These are phyloP conservation scores for Castanospermum australe DNA, from an alignment of 306 rosid genomes.

Conservation along the genomic window DNA sequence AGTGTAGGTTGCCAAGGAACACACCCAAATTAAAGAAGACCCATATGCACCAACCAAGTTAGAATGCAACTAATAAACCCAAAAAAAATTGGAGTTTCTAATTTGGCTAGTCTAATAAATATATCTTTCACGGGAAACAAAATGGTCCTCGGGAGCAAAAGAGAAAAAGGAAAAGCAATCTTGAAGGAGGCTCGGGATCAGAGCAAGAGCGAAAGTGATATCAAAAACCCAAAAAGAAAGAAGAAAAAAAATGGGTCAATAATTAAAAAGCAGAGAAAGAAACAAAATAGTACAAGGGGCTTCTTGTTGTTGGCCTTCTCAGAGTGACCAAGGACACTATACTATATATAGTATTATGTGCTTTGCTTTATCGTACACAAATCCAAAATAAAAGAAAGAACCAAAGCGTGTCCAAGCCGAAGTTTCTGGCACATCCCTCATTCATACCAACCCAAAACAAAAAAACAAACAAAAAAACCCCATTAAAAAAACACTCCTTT, in stretches of 20 bases:
- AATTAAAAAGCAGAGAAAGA: conserved; percentile 45
- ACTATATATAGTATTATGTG: conserved; percentile 4
- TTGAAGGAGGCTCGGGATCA: conserved; percentile 74
- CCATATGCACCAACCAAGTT: too few species aligned
- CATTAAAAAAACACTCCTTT: neutral
- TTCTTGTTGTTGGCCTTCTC: conserved; percentile 30
- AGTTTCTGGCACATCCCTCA: conserved; percentile 43
- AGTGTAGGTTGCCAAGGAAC: conserved; percentile 3
- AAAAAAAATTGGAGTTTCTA: too few species aligned
- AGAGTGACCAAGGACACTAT: conserved; percentile 37
- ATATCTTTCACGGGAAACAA: conserved; percentile 42
- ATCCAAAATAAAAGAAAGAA: conserved; percentile 35
- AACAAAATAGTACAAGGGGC: conserved; percentile 42
- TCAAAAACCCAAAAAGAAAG: conserved; percentile 26
- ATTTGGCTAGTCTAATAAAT: too few species aligned
- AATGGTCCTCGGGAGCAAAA: conserved; percentile 50
- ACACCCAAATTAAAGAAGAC: too few species aligned
- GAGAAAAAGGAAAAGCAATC: conserved; percentile 46
- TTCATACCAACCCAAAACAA: neutral
- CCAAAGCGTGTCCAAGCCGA: conserved; percentile 33
- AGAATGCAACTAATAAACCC: too few species aligned
- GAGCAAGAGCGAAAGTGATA: conserved; percentile 56
- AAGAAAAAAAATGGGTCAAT: conserved; percentile 17
- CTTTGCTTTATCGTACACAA: conserved; percentile 47
- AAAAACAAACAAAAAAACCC: neutral